Base-by-base conservation (phyloP, 2,329 filamentous ascomycete species). In the Cadophora luteo-olivacea region DNA sequence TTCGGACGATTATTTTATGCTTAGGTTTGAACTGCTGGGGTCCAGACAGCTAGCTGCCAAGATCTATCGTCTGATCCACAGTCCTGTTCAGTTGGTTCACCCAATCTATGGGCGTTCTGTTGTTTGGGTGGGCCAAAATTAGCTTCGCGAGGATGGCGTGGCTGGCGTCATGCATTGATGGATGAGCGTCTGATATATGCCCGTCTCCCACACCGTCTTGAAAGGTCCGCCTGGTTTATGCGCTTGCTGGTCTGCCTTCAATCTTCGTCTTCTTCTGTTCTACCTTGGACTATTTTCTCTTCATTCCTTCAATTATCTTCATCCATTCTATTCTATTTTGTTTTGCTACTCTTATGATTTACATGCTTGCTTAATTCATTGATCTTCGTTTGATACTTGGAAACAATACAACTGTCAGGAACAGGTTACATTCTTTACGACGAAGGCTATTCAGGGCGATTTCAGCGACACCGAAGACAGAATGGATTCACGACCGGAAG, bases 401-500 rank as follows among this genome's bases (percentile, higher is more conserved):
- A 48, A 48, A 45, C 36, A 61, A 58, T 25, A 58, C 19, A 12
- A 61, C 57, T 64, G 61, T 54, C 33, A 22, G 63, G 63, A 11
- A 65, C 63, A 55, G 38, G 2, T 49, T 58, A 65, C 63, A 32
- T 57, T 58, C 51, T 29, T 65, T 49, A 19, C 9, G 8, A 24
- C 32, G 8, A 41, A 57, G 19, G 5, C 22, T 9, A n/a, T 22
- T 32, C 9, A 7, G 16, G 14, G 5, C 12, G 29, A 16, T 1
- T 61, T 25, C 11, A 9, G 4, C 14, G 19, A 4, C 38, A 4
- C 54, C 24, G 1, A 33, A 25, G 9, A 9, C 32, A 61, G 29
- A 36, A 68, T 68, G 66, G 62, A 65, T 57, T 65, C 55, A 19
- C 22, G 8, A 65, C 66, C 61, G 7, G 38, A 61, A 24, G 9